A percentile compares a stretch with the other conserved stretches of the same genome.
Evolutionary conservation across 345 rosid species (phyloP).

Genomic region (Brassica incana): DNA sequence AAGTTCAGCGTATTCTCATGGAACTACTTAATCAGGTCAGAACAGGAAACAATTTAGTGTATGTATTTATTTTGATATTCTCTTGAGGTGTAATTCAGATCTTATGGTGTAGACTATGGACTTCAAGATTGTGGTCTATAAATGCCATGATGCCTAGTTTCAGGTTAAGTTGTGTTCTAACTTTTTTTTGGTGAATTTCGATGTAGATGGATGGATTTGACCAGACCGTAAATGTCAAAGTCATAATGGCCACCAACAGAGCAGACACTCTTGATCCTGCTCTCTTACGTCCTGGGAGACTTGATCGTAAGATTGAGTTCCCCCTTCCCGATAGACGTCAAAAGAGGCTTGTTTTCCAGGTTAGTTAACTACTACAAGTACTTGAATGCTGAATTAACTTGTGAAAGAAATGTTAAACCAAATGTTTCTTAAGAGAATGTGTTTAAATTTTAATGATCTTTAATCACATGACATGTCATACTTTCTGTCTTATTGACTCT

Average conservation of each 20-base stretch:
- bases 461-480: not conserved
- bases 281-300: slow-evolving; percentile 96
- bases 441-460: not conserved
- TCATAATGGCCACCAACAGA: slow-evolving; percentile 95
- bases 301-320: slow-evolving; percentile 90
- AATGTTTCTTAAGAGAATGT: no score
- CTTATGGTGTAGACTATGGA: not conserved
- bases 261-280: slow-evolving; percentile 99
- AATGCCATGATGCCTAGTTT: slow-evolving; percentile 1
- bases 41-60: not conserved
- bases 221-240: slow-evolving; percentile 96
- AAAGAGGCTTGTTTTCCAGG: slow-evolving; percentile 99
- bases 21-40: slow-evolving; percentile 91
- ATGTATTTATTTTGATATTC: not conserved
- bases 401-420: not conserved
- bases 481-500: not conserved
- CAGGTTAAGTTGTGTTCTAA: not conserved
- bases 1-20: slow-evolving; percentile 96
- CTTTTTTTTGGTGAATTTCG: slow-evolving; percentile 22
- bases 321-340: slow-evolving; percentile 97
- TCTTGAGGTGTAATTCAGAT: not conserved
- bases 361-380: slow-evolving; percentile 12
- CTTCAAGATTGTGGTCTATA: not conserved
- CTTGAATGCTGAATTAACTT: not conserved
- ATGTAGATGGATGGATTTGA: slow-evolving; percentile 88